Evolutionary conservation across 768 basidiomycete species (phyloP).

Genomic region (Clitopilus passeckerianus): DNA sequence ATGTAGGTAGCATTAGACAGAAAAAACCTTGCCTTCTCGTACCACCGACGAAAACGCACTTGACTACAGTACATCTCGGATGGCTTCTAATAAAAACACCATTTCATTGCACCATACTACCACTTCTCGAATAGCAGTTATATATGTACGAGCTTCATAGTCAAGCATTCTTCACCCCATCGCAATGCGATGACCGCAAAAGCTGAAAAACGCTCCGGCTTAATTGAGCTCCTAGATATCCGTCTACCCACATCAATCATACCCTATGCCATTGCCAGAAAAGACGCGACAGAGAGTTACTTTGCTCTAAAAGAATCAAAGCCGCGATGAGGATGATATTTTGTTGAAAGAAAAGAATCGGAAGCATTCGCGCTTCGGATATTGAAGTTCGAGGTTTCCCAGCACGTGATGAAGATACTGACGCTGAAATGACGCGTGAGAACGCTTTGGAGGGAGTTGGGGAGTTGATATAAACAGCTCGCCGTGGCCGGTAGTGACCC

Average conservation of each 20-base stretch:
- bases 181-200: constrained; percentile 27
- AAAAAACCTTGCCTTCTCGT: neutral
- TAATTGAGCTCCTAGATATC: constrained; percentile 57
- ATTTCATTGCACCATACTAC: too few relatives aligned
- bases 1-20: constrained; percentile 1
- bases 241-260: constrained; percentile 33
- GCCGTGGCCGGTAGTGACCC: neutral
- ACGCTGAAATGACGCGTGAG: neutral
- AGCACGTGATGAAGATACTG: neutral
- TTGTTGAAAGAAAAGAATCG: constrained; percentile 1
- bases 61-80: too few relatives aligned
- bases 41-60: too few relatives aligned
- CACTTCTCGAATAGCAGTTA: too few relatives aligned
- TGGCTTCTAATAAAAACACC: neutral
- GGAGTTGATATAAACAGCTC: neutral
- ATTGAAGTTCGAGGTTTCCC: neutral
- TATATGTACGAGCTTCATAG: constrained; percentile 63
- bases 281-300: constrained; percentile 49
- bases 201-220: constrained; percentile 68
- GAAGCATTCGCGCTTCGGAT: neutral
- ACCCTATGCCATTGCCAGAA: constrained; percentile 49
- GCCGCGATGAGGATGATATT: constrained; percentile 27
- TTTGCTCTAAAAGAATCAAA: constrained; percentile 17
- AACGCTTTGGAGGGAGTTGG: neutral
- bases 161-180: constrained; percentile 62